Percentiles rank a stretch among this genome's conserved stretches.
These are phyloP conservation scores for Blastobotrys mokoenaii DNA, from an alignment of 805 yeast genomes.

Conservation along the genomic window DNA sequence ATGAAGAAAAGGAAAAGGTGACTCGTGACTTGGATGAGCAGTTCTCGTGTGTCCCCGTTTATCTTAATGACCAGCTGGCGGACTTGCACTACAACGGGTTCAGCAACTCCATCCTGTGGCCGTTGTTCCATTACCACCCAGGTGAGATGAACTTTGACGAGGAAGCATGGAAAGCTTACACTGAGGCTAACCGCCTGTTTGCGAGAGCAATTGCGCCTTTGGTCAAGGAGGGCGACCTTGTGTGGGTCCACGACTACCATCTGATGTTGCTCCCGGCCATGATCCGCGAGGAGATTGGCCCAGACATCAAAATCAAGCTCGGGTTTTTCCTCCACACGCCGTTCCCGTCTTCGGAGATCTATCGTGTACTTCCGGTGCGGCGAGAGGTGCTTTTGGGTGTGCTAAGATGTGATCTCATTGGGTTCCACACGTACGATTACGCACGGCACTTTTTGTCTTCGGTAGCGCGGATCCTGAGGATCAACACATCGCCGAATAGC, in stretches of 20 bases:
- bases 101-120: constrained; percentile 93
- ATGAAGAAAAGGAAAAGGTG: constrained; percentile 59
- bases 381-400: constrained; percentile 88
- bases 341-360: constrained; percentile 94
- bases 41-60: constrained; percentile 87
- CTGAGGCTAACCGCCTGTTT: constrained; percentile 81
- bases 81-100: constrained; percentile 96
- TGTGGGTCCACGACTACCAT: constrained; percentile 98
- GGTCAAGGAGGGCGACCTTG: constrained; percentile 73
- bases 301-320: constrained; percentile 47
- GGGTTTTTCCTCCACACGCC: constrained; percentile 98
- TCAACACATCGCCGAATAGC: constrained; percentile 85
- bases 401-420: constrained; percentile 85
- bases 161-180: constrained; percentile 95
- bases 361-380: constrained; percentile 91
- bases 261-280: constrained; percentile 89
- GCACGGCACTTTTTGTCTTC: constrained; percentile 92
- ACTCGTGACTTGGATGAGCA: constrained; percentile 60
- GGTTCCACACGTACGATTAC: constrained; percentile 98
- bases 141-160: constrained; percentile 99
- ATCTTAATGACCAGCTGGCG: constrained; percentile 79
- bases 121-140: constrained; percentile 96
- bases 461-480: constrained; percentile 72
- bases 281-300: constrained; percentile 52
- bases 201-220: constrained; percentile 63